These are phyloP conservation scores for Calonectria crousiana DNA, from an alignment of 2,329 filamentous ascomycete genomes.

Conservation along the genomic window DNA sequence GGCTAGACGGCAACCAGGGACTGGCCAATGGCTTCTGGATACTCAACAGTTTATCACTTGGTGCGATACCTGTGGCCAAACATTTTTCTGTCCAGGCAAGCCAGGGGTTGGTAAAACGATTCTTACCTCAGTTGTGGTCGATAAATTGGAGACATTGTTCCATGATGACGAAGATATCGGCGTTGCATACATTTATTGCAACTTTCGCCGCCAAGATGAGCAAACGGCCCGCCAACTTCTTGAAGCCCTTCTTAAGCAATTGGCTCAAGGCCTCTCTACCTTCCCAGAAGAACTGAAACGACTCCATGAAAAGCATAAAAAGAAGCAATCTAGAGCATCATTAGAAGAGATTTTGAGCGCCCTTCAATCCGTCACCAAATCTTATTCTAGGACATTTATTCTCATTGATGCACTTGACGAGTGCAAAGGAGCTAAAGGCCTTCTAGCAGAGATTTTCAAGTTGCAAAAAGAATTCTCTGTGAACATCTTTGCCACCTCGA, in stretches of 20 bases:
- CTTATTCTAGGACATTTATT: too few relatives aligned
- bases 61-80: not conserved
- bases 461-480: not conserved
- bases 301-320: not conserved
- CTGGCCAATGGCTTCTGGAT: conserved; percentile 2
- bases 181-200: not conserved
- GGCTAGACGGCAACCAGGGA: not conserved
- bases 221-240: not conserved
- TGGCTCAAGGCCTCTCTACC: not conserved
- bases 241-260: not conserved
- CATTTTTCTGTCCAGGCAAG: not conserved
- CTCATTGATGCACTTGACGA: not conserved
- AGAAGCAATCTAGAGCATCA: too few relatives aligned
- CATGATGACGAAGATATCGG: not conserved
- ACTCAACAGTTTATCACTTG: not conserved
- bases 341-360: too few relatives aligned
- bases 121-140: not conserved
- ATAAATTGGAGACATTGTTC: not conserved
- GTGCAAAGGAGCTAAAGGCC: not conserved
- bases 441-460: not conserved
- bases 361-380: too few relatives aligned
- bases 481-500: not conserved
- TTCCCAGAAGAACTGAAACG: not conserved
- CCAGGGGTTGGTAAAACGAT: not conserved
- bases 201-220: not conserved